Base-by-base conservation (phyloP, 805 yeast species). In the Komagataella pseudopastoris region DNA sequence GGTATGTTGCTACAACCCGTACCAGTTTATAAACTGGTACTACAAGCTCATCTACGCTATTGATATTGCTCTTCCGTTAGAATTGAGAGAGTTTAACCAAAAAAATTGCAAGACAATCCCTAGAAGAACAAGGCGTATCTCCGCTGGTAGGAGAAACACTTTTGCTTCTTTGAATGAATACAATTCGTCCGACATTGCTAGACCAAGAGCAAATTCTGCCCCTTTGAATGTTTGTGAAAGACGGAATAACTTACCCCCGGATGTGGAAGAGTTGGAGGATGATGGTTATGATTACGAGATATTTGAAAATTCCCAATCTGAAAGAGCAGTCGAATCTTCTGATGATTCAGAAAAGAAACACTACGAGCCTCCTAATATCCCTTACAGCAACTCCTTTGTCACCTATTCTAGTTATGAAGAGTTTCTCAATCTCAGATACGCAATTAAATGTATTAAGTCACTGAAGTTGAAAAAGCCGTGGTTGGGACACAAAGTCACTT, bases 51-150 rank as follows among this genome's bases (percentile, higher is more conserved):
- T 63, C 51, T 58, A 66, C 45, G 63, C 64, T 0, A 55, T 58
- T 46, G 70, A 66, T 47, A 22, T 66, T n/a, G 62, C 68, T 7
- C 55, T 66, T 6, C 69, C 66, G 30, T 52, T 66, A 6, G 67
- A 66, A 18, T 30, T 51, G 23, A 54, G 70, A 24, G 44, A 50
- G 7, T 44, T 55, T 2, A 69, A 69, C 4, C 23, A 51, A 1
- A 66, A 65, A 51, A 30, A 30, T 14, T 30, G 39, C 39, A 62
- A 56, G 51, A 61, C 65, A 46, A 56, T 63, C 30, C 70, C 70
- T 2, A 56, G 68, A 47, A 50, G 63, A 47, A 51, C 60, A 22
- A 44, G 57, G 14, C 22, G 52, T 3, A 48, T 30, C 39, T 30
- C 39, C 39, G 39, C 39, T 30, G 39, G 39, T 30, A 30, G 39